Base-by-base conservation (phyloP, 805 yeast genomes). In the Candida incommunis region DNA sequence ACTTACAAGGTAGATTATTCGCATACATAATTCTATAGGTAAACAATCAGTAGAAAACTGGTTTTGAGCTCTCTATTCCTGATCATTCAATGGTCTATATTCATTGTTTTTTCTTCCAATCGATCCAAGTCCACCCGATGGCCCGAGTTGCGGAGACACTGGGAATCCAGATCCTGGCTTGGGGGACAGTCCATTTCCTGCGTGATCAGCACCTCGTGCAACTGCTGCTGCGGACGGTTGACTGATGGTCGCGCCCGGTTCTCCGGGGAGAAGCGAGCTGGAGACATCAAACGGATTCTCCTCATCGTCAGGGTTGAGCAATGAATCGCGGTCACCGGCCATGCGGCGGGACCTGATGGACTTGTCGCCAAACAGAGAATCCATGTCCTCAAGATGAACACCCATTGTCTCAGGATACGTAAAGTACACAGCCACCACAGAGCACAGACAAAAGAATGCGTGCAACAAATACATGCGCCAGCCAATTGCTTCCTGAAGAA, bases 401-500 rank as follows among this genome's bases (percentile, higher is more conserved):
- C 96, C 96, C 54, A 82, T 86, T 2, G 96, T 88, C 60, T 88
- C 96, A 1, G 96, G 96, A 59, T 82, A 86, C 41, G 78, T 66
- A 46, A 70, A 72, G 64, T 71, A 76, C 11, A 87, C 95, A 21
- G 80, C 77, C 29, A 82, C 60, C 48, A 82, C 78, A 2, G 95
- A 83, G 40, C 80, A 60, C 41, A 78, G 66, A 63, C 95, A 86
- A 24, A 85, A 82, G 22, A 72, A 60, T 1, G 92, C 90, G 49
- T 90, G 96, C 45, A 87, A 72, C 51, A 88, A 63, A 60, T 88
- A 87, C 44, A 92, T 69, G 48, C 78, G 70, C 94, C 95, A 88
- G 24, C 73, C 69, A 54, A 87, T 82, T 4, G 64, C 45, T 53
- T 81, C 94, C 56, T 86, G 80, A 46, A 87, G 69, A 22, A 86